phyloP scores from a whole-genome alignment of 83 land plant genomes.

The Picea engelmannii region DNA sequence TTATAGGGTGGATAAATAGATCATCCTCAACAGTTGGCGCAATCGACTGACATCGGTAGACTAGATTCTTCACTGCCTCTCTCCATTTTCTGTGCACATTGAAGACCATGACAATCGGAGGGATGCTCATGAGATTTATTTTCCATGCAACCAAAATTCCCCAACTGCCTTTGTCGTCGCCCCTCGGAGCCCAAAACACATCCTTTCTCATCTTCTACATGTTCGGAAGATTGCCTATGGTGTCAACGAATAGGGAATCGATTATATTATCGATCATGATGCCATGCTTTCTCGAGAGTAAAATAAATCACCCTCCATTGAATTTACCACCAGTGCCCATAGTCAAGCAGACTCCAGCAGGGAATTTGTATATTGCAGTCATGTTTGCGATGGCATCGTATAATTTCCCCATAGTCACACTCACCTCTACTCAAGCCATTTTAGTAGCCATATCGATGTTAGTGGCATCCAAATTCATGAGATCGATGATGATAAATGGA shows the following conservation, averaged over 20 bases:
- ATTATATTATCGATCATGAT: not conserved
- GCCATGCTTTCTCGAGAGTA: constrained; percentile 32
- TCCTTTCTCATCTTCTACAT: constrained; percentile 1
- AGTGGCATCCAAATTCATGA: not conserved
- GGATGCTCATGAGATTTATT: constrained; percentile 20
- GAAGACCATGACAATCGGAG: not conserved
- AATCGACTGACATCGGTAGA: no score
- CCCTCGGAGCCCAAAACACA: not conserved
- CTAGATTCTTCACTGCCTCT: no score
- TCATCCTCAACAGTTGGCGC: no score
- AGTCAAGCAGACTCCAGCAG: constrained; percentile 12
- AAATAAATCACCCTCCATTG: not conserved
- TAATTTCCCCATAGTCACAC: no score
- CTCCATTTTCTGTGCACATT: no score
- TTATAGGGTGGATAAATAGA: no score
- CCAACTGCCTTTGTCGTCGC: constrained; percentile 20
- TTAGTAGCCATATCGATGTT: no score
- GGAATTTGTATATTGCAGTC: not conserved
- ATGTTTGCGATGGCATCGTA: not conserved
- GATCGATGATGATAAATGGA: constrained; percentile 13
- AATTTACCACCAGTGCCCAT: not conserved
- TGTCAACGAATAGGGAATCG: no score
- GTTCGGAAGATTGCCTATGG: not conserved
- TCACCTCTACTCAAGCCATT: no score
- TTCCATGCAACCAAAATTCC: no score